These are phyloP conservation scores for Parietichytrium sp. DNA, from an alignment of 108 stramenopile species.

Conservation along the genomic window DNA sequence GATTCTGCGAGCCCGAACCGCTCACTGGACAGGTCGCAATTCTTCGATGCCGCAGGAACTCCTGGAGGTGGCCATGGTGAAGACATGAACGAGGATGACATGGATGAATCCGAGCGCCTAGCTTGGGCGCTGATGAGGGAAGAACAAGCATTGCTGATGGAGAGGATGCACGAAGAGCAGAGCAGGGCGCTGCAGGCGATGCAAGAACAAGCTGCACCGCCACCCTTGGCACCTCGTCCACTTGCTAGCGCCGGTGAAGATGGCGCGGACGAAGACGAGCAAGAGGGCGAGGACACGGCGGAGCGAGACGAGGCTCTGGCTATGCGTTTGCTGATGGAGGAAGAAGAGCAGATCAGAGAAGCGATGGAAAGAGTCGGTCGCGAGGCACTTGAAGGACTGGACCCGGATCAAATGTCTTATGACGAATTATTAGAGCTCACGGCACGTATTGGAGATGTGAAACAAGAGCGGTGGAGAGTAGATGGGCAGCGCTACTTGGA, in stretches of 20 bases:
- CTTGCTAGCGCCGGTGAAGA: too few relatives aligned
- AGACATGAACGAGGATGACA: too few relatives aligned
- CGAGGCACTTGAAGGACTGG: background rate
- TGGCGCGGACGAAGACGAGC: background rate
- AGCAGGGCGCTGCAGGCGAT: background rate
- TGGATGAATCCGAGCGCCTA: slow-evolving; percentile 31
- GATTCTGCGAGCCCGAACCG: background rate
- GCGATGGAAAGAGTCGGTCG: background rate
- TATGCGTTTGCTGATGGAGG: slow-evolving; percentile 5
- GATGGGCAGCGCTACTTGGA: background rate
- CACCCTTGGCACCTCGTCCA: background rate
- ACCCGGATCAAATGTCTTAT: slow-evolving; percentile 27
- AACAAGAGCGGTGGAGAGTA: slow-evolving; percentile 28
- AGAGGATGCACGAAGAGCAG: slow-evolving; percentile 5
- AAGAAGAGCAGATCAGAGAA: background rate
- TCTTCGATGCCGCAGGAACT: background rate
- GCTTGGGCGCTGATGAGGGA: slow-evolving; percentile 26
- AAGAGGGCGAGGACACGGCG: background rate
- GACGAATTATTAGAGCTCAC: background rate
- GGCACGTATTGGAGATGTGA: slow-evolving; percentile 26
- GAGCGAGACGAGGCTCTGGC: slow-evolving; percentile 3
- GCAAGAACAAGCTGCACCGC: background rate
- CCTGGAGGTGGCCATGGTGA: too few relatives aligned
- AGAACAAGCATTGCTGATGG: background rate
- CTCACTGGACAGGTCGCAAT: background rate